Evolutionary conservation across 768 basidiomycete species (phyloP).

Genomic region (Tricholoma terreum): DNA sequence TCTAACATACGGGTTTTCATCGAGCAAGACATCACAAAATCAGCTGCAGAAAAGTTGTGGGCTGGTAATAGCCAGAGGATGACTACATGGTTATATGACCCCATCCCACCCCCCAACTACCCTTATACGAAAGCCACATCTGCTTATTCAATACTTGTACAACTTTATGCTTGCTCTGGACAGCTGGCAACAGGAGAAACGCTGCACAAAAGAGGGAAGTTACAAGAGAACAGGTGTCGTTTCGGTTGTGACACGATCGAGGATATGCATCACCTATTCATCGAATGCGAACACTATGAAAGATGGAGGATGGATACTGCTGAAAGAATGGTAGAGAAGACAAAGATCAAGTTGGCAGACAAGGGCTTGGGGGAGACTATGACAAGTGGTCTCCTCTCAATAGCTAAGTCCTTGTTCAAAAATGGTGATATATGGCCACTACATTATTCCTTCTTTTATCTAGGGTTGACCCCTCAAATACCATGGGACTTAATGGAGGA

Average conservation of each 20-base stretch:
- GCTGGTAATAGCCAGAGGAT: neutral
- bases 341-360: neutral
- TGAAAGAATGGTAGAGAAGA: neutral
- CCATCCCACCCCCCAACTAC: constrained; percentile 11
- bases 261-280: constrained; percentile 6
- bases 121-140: constrained; percentile 15
- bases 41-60: neutral
- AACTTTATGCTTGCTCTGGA: constrained; percentile 17
- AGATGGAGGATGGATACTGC: neutral
- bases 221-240: neutral
- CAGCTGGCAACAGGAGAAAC: constrained; percentile 17
- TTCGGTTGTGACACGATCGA: no score
- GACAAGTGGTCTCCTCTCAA: neutral
- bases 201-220: neutral
- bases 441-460: neutral
- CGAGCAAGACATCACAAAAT: neutral
- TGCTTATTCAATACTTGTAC: constrained; percentile 18
- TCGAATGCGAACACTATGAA: no score
- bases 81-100: neutral
- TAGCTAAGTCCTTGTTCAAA: constrained; percentile 6
- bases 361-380: neutral
- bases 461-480: constrained; percentile 3
- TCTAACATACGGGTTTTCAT: constrained; percentile 9
- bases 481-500: neutral
- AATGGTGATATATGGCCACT: neutral